Conservation (phyloP, 2,329 filamentous ascomycete species). For the Amphichorda felina region DNA sequence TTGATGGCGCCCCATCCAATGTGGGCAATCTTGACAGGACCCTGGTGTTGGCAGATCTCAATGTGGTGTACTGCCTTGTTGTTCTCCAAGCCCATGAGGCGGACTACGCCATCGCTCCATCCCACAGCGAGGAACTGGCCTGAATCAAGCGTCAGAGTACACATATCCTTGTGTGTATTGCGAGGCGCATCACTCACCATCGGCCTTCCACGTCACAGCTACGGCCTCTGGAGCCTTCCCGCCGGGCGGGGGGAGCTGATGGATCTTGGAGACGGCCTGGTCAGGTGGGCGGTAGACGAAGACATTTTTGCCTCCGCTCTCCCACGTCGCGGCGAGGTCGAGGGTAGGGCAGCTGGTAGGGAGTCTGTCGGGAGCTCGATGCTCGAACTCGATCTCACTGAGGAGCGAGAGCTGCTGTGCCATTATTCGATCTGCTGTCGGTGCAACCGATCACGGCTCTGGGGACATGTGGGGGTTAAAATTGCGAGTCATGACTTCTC, state of each 20-base stretch:
- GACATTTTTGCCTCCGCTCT: conserved; percentile 55
- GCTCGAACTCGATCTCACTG: conserved; percentile 45
- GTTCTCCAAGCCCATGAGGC: conserved; percentile 67
- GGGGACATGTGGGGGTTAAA: too few species aligned
- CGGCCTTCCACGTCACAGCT: conserved; percentile 52
- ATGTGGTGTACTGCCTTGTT: conserved; percentile 72
- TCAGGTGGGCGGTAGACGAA: conserved; percentile 69
- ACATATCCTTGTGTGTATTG: neutral
- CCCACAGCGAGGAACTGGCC: conserved; percentile 70
- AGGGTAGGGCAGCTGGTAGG: conserved; percentile 73
- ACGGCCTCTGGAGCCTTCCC: conserved; percentile 28
- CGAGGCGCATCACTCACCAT: conserved; percentile 43
- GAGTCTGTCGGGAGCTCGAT: conserved; percentile 41
- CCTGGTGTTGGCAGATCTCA: conserved; percentile 29
- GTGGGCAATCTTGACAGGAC: conserved; percentile 31
- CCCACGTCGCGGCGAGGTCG: conserved; percentile 65
- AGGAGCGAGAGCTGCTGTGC: conserved; percentile 18
- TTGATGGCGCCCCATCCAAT: conserved; percentile 39
- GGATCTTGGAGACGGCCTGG: conserved; percentile 47
- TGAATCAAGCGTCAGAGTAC: conserved; percentile 14
- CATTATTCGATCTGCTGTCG: neutral
- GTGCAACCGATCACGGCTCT: too few species aligned
- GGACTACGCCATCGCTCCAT: conserved; percentile 70
- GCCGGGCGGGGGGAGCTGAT: conserved; percentile 27
- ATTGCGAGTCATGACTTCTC: too few species aligned